Conservation (phyloP, 768 basidiomycete species). For the Heimioporus sp. region DNA sequence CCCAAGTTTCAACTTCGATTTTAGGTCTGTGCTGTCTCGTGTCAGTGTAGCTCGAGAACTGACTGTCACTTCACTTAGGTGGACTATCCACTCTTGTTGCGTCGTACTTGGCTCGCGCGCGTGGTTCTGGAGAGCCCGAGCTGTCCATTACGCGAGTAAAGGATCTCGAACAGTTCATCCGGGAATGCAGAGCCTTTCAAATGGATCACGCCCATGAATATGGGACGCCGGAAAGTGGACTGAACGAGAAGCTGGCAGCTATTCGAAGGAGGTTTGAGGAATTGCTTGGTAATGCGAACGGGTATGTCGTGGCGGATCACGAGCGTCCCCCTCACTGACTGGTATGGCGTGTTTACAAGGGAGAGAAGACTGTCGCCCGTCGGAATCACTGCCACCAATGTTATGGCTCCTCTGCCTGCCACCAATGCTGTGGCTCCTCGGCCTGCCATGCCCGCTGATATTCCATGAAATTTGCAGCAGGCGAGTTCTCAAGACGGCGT, state of each 20-base stretch:
- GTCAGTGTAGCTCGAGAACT: neutral
- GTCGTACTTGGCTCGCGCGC: slow-evolving; percentile 67
- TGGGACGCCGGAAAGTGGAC: slow-evolving; percentile 1
- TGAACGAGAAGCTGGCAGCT: slow-evolving; percentile 5
- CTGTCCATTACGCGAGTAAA: slow-evolving; percentile 52
- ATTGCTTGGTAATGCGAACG: slow-evolving; percentile 23
- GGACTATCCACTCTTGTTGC: slow-evolving; percentile 68
- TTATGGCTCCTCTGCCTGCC: neutral
- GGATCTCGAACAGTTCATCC: slow-evolving; percentile 65
- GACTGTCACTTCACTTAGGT: slow-evolving; percentile 33
- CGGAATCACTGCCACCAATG: slow-evolving; percentile 1
- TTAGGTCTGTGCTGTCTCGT: slow-evolving; percentile 31
- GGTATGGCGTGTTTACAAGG: slow-evolving; percentile 4
- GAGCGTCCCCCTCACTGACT: neutral
- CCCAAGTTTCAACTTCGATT: slow-evolving; percentile 37
- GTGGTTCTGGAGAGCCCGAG: slow-evolving; percentile 72
- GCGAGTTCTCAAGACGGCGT: neutral
- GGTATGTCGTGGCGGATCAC: slow-evolving; percentile 13
- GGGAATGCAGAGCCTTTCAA: slow-evolving; percentile 55
- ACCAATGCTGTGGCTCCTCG: neutral
- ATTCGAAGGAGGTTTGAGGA: slow-evolving; percentile 29
- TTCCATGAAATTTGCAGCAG: neutral
- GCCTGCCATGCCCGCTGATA: too few species aligned
- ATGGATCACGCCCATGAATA: slow-evolving; percentile 53
- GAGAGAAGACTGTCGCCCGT: slow-evolving; percentile 18